phyloP scores from a whole-genome alignment of 257 asterid species.

The Osmanthus fragrans region DNA sequence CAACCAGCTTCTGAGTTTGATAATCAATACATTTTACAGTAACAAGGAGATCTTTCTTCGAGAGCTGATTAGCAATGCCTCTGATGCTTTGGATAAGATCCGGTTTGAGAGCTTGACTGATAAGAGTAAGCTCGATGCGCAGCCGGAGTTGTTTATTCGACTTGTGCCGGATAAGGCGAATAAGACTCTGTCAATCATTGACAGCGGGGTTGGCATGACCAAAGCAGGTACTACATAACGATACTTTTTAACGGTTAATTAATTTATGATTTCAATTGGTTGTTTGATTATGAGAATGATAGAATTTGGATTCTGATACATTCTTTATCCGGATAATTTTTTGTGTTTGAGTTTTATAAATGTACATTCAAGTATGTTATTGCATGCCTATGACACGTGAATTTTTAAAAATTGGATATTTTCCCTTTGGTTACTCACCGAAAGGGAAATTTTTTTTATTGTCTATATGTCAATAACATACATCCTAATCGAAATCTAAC shows the following conservation, averaged over 20 bases:
- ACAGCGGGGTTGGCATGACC: conserved; percentile 85
- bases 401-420: no score
- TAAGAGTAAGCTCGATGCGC: conserved; percentile 76
- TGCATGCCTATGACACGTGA: background rate
- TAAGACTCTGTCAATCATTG: conserved; percentile 70
- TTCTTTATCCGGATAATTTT: no score
- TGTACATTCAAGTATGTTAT: no score
- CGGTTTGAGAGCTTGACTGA: conserved; percentile 78
- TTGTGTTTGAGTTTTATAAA: no score
- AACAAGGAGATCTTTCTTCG: conserved; percentile 80
- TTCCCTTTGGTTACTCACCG: background rate
- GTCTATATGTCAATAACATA: background rate
- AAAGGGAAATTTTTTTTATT: background rate
- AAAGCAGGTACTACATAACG: conserved; percentile 61
- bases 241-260: no score
- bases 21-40: conserved; percentile 73
- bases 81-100: conserved; percentile 84
- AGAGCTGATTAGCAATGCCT: conserved; percentile 69
- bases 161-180: conserved; percentile 71
- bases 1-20: conserved; percentile 70
- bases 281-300: no score
- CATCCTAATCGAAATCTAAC: background rate
- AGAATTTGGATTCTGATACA: no score
- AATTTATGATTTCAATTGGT: background rate
- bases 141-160: conserved; percentile 76